Base-by-base conservation (phyloP, 441 rosid species). In the Adansonia grandidieri region DNA sequence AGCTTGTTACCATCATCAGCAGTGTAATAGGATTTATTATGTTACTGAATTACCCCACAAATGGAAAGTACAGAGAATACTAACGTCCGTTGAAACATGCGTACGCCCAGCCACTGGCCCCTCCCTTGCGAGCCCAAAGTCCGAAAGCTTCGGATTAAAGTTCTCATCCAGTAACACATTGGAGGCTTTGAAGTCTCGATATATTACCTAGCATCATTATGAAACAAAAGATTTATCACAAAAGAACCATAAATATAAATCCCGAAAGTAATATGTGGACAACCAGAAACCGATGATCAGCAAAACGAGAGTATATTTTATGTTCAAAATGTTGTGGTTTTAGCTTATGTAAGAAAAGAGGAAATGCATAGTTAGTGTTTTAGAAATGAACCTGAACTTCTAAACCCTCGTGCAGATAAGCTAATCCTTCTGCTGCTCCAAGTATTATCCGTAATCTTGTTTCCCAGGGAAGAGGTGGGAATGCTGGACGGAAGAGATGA, bases 91-190 rank as follows among this genome's bases (percentile, higher is more conserved):
- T 44, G 97, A 91, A 77, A 94, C 97, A 62, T 93, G 98, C 17
- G 94, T 89, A 42, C 53, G 82, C 54, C 90, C 97, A 1, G 83
- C 94, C 11, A 89, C 68, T 28, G 98, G 98, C 37, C 99, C 99
- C 78, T 91, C 97, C 87, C 98, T 86, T 1, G 96, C 98, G 47
- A 95, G 94, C 5, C 98, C 97, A 63, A 95, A 96, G 86, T 96
- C 99, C 0, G 99, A 93, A 80, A 95, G 91, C 85, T 87, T 95
- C 1, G 97, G 89, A n/a, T 85, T 83, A 48, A 90, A 87, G 32
- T 87, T 78, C 61, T 87, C 89, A 62, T 96, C 88, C 84, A 93
- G 68, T 51, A 96, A 84, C 19, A 96, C 91, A 74, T 91, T 96
- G 1, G 98, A 92, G 9, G 91, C 85, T 72, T 96, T 96, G 83